Percentiles rank a stretch among this genome's conserved stretches.
phyloP scores from a whole-genome alignment of 106 monocot species.

The Acorus gramineus region DNA sequence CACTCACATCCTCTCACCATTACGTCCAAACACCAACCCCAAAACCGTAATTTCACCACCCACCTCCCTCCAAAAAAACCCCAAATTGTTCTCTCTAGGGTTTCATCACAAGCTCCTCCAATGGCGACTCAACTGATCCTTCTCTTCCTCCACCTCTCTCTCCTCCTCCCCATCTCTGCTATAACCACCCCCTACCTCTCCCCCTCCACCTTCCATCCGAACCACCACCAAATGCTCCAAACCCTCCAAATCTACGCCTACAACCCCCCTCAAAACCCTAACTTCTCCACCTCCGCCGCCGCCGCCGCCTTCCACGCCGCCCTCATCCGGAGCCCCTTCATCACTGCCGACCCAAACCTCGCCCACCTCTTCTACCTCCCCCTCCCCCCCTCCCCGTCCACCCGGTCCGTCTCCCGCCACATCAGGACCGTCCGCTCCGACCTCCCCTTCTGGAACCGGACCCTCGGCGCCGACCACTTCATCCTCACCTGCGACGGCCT shows the following conservation, averaged over 20 bases:
- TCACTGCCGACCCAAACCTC: conserved; percentile 9
- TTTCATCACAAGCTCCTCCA: neutral
- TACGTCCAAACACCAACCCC: too few relatives aligned
- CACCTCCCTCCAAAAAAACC: too few relatives aligned
- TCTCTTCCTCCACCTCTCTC: conserved; percentile 6
- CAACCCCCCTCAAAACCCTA: neutral
- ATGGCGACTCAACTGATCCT: neutral
- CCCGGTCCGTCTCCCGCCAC: conserved; percentile 3
- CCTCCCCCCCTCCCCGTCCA: neutral
- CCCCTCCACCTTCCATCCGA: neutral
- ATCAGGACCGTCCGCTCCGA: conserved; percentile 14
- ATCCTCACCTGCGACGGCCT: conserved; percentile 8
- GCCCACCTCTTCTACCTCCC: conserved; percentile 21
- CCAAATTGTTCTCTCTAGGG: too few relatives aligned
- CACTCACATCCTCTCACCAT: too few relatives aligned
- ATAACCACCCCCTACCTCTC: conserved; percentile 10
- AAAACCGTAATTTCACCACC: too few relatives aligned
- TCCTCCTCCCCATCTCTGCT: neutral
- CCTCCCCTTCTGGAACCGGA: conserved; percentile 18
- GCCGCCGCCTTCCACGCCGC: conserved; percentile 6
- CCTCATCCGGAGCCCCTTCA: conserved; percentile 15
- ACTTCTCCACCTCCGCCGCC: conserved; percentile 4
- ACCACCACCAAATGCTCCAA: conserved; percentile 12
- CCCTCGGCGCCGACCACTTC: conserved; percentile 23
- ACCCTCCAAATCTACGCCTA: conserved; percentile 13